Conservation (phyloP, 2,329 filamentous ascomycete species). For the Plectosphaerella cucumerina region DNA sequence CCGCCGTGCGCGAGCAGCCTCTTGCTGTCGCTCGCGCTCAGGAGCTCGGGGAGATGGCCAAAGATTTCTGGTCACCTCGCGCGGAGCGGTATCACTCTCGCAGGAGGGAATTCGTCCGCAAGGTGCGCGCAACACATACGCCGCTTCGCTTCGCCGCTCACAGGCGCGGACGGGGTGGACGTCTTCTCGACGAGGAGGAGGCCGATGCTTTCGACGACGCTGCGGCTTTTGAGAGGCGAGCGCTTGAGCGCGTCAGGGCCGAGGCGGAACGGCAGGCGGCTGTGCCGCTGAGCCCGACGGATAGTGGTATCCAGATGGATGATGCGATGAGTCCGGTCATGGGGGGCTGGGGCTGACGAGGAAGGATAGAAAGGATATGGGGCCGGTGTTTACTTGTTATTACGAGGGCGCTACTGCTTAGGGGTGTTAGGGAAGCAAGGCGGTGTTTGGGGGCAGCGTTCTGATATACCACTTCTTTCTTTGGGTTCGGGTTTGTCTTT, state of each 20-base stretch:
- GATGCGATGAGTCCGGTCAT: neutral
- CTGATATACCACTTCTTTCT: no score
- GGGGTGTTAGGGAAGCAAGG: neutral
- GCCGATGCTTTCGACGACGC: slow-evolving; percentile 29
- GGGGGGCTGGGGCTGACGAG: neutral
- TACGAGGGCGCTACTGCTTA: slow-evolving; percentile 5
- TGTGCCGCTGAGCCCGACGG: slow-evolving; percentile 1
- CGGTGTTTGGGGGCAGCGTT: no score
- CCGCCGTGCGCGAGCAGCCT: slow-evolving; percentile 24
- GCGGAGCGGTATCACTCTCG: slow-evolving; percentile 30
- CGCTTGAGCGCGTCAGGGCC: neutral
- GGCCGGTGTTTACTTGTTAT: slow-evolving; percentile 12
- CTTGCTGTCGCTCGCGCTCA: slow-evolving; percentile 26
- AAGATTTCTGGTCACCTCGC: slow-evolving; percentile 36
- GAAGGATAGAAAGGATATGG: slow-evolving; percentile 8
- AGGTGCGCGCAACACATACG: slow-evolving; percentile 28
- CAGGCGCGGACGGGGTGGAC: slow-evolving; percentile 17
- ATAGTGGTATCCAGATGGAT: neutral
- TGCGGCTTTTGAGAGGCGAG: slow-evolving; percentile 14
- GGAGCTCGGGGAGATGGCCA: slow-evolving; percentile 35
- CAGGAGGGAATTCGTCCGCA: slow-evolving; percentile 34
- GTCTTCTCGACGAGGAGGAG: slow-evolving; percentile 29
- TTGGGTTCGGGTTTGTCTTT: no score
- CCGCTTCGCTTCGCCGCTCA: slow-evolving; percentile 34
- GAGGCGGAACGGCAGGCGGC: neutral